Conservation (phyloP, 192 early-diverging fungal species). For the Chytriomyces sp. region DNA sequence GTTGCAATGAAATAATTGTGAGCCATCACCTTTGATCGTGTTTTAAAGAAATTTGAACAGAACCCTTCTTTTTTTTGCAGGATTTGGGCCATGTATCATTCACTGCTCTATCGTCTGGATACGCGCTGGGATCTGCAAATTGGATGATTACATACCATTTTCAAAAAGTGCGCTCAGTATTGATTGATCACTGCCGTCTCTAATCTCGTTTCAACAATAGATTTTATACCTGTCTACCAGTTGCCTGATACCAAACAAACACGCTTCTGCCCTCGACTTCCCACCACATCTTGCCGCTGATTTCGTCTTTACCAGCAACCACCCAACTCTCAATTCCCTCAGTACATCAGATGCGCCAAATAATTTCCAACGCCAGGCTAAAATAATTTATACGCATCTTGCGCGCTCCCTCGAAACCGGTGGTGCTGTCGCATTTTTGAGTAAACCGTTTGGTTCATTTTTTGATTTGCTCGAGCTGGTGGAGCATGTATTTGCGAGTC, state of each 20-base stretch:
- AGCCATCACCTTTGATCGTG: not conserved
- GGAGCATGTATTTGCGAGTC: conserved; percentile 3
- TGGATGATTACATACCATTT: conserved; percentile 33
- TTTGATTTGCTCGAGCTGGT: conserved; percentile 27
- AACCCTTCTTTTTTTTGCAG: not conserved
- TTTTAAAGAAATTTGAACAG: not conserved
- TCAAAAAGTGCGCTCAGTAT: conserved; percentile 10
- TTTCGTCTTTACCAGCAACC: conserved; percentile 21
- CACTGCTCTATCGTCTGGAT: conserved; percentile 16
- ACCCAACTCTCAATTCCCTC: not conserved
- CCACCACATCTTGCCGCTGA: not conserved
- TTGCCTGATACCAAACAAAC: conserved; percentile 6
- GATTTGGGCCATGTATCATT: not conserved
- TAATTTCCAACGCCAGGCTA: not conserved
- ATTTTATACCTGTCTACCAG: conserved; percentile 18
- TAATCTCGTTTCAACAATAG: not conserved
- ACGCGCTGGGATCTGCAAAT: conserved; percentile 16
- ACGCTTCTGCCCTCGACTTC: not conserved
- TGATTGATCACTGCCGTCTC: not conserved
- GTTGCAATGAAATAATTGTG: conserved; percentile 25
- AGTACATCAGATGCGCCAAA: not conserved
- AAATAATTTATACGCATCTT: conserved; percentile 1
- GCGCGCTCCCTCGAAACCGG: conserved; percentile 18
- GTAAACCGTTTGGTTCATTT: conserved; percentile 26
- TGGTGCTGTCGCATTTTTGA: conserved; percentile 21